phyloP scores from a whole-genome alignment of 805 yeast species.

The Candida nitratophila region DNA sequence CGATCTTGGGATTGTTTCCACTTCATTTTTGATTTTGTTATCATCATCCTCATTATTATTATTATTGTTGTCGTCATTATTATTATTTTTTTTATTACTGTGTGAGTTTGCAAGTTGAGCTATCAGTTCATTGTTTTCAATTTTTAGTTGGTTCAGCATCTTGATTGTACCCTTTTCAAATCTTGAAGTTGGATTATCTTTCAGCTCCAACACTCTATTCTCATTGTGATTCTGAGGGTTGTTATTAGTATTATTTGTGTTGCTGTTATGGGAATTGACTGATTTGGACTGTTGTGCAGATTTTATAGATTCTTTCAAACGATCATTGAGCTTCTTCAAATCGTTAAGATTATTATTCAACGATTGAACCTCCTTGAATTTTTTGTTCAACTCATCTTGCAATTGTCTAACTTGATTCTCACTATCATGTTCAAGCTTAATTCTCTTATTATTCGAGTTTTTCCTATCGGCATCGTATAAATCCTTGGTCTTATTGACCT shows the following conservation, averaged over 20 bases:
- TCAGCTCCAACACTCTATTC: slow-evolving; percentile 48
- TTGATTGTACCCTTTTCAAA: slow-evolving; percentile 56
- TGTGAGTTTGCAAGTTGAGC: slow-evolving; percentile 11
- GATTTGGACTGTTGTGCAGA: slow-evolving; percentile 22
- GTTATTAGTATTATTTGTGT: slow-evolving; percentile 17
- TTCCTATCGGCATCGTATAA: not conserved
- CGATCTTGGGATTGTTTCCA: slow-evolving; percentile 43
- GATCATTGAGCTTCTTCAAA: slow-evolving; percentile 35
- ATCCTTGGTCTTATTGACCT: not conserved
- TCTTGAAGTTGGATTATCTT: slow-evolving; percentile 55
- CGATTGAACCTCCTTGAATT: slow-evolving; percentile 7
- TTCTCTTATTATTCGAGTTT: not conserved
- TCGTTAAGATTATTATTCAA: slow-evolving; percentile 22
- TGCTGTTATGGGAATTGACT: not conserved
- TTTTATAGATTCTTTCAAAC: slow-evolving; percentile 13
- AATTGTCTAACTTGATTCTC: not conserved
- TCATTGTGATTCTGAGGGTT: too few species aligned
- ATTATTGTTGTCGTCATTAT: too few species aligned
- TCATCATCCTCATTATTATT: too few species aligned
- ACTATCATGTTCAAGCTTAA: not conserved
- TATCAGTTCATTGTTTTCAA: slow-evolving; percentile 54
- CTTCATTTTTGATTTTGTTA: slow-evolving; percentile 6
- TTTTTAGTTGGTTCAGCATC: slow-evolving; percentile 40
- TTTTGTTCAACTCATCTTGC: not conserved
- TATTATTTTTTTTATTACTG: too few species aligned